A percentile compares a stretch with the other conserved stretches of the same genome.
Conservation (phyloP, 371 early-diverging fungal species). For the Apophysomyces trapeziformis region DNA sequence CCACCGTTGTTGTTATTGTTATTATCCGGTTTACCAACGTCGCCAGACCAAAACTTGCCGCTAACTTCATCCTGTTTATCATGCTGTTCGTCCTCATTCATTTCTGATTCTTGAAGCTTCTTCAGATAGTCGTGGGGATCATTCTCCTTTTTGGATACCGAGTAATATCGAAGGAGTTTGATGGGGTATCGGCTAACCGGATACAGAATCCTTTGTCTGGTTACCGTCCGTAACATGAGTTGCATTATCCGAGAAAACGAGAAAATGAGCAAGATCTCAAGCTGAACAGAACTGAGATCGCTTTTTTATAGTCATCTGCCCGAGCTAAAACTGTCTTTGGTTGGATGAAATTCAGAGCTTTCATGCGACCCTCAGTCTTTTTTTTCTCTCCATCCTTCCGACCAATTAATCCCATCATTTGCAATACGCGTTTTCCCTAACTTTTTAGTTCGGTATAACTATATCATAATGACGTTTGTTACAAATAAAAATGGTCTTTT, state of each 20-base stretch:
- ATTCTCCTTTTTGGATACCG: neutral
- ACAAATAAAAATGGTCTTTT: too few species aligned
- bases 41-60: constrained; percentile 2
- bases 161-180: neutral
- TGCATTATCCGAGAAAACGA: neutral
- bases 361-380: too few species aligned
- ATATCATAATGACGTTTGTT: too few species aligned
- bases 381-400: too few species aligned
- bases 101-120: neutral
- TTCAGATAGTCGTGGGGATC: neutral
- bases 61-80: neutral
- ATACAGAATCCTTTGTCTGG: neutral
- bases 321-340: too few species aligned
- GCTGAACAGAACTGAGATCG: too few species aligned
- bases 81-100: neutral
- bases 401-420: too few species aligned
- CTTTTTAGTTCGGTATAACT: too few species aligned
- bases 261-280: too few species aligned
- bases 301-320: too few species aligned
- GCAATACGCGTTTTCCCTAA: too few species aligned
- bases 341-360: too few species aligned
- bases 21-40: neutral
- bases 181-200: neutral
- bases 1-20: neutral
- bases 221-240: neutral